These are phyloP conservation scores for Talaromyces sp. DNA, from an alignment of 2,329 filamentous ascomycete species.

Conservation along the genomic window DNA sequence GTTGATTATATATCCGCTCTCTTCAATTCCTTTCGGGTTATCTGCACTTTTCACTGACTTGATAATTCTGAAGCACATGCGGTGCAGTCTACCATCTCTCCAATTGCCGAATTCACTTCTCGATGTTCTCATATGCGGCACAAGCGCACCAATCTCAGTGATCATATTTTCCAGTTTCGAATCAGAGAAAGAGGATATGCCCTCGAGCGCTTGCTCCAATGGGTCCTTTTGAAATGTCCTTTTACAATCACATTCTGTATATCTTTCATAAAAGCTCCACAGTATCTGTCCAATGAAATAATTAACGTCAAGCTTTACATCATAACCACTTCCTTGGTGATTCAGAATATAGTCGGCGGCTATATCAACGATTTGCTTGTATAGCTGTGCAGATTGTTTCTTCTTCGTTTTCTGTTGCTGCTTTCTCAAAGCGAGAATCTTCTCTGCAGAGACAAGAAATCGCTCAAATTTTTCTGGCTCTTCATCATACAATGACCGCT, in stretches of 20 bases:
- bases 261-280: constrained; percentile 7
- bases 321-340: neutral
- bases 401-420: neutral
- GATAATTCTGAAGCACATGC: neutral
- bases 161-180: constrained; percentile 4
- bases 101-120: neutral
- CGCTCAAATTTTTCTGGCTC: neutral
- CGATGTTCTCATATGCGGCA: neutral
- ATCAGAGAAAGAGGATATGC: neutral
- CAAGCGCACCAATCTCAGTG: neutral
- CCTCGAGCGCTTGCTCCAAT: neutral
- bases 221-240: neutral
- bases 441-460: constrained; percentile 4
- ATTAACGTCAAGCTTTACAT: neutral
- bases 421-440: constrained; percentile 3
- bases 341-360: constrained; percentile 3
- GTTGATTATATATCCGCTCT: neutral
- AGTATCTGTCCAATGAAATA: constrained; percentile 7
- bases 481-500: neutral
- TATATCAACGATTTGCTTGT: neutral
- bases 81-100: neutral
- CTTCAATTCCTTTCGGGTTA: neutral
- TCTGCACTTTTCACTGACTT: neutral
- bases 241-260: neutral
- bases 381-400: neutral